phyloP scores from a whole-genome alignment of 257 asterid species.

The Echium plantagineum region DNA sequence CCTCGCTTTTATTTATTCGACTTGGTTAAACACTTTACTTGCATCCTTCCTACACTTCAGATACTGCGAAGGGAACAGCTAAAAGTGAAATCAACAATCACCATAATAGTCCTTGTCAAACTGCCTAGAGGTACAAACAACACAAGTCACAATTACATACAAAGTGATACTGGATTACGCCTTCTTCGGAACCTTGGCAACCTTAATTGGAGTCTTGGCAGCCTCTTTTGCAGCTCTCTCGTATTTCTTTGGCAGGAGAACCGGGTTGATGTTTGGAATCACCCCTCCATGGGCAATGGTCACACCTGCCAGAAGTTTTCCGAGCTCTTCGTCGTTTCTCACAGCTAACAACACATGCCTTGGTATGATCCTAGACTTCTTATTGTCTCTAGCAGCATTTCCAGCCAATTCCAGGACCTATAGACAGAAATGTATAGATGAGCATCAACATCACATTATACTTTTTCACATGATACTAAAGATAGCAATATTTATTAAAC shows the following conservation, averaged over 20 bases:
- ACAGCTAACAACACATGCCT: constrained; percentile 17
- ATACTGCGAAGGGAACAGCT: too few relatives aligned
- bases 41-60: too few relatives aligned
- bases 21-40: too few relatives aligned
- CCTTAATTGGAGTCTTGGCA: constrained; percentile 11
- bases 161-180: neutral
- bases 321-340: constrained; percentile 19
- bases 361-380: constrained; percentile 18
- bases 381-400: constrained; percentile 21
- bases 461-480: too few relatives aligned
- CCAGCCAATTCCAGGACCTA: constrained; percentile 22
- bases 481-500: too few relatives aligned
- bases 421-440: neutral
- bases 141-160: neutral
- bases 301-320: constrained; percentile 17
- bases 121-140: neutral
- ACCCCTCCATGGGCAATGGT: constrained; percentile 22
- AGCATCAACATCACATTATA: neutral
- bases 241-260: constrained; percentile 17
- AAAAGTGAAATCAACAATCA: too few relatives aligned
- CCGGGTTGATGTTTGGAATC: constrained; percentile 18
- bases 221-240: constrained; percentile 2
- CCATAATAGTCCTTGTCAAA: neutral
- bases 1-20: too few relatives aligned
- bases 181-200: constrained; percentile 14